Evolutionary conservation across 208 protist genomes (phyloP).

Genomic region (Dictyostelium gargantuum): DNA sequence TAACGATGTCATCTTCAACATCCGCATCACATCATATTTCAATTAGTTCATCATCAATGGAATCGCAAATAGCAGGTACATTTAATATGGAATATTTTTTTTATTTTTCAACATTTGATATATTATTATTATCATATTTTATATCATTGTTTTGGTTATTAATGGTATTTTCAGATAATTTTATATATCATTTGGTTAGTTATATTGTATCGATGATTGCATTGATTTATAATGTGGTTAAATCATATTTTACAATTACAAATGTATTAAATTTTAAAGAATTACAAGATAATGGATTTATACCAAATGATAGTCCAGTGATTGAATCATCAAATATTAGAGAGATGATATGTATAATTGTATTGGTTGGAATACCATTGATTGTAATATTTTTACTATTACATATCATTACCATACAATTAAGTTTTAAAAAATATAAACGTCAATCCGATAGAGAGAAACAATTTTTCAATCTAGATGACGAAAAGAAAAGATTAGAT

Average conservation of each 20-base stretch:
- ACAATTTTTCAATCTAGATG: background rate
- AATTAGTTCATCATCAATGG: background rate
- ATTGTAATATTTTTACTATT: background rate
- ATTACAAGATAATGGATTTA: background rate
- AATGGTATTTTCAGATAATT: background rate
- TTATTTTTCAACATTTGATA: constrained; percentile 42
- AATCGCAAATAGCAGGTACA: background rate
- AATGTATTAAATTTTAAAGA: background rate
- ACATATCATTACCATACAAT: background rate
- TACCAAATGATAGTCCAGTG: background rate
- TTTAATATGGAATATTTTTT: constrained; percentile 44
- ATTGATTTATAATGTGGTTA: background rate
- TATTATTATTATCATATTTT: constrained; percentile 1
- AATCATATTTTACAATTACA: background rate
- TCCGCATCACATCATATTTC: too few species aligned
- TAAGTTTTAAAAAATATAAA: background rate
- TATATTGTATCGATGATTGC: background rate
- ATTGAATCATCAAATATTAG: background rate
- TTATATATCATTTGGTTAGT: background rate
- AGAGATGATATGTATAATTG: background rate
- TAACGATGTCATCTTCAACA: too few species aligned
- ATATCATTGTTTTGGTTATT: constrained; percentile 5
- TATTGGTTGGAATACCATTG: background rate
- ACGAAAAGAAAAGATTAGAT: background rate
- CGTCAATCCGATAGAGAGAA: background rate